Evolutionary conservation across 2,329 filamentous ascomycete genomes (phyloP).

Genomic region (Epichloe baconii): DNA sequence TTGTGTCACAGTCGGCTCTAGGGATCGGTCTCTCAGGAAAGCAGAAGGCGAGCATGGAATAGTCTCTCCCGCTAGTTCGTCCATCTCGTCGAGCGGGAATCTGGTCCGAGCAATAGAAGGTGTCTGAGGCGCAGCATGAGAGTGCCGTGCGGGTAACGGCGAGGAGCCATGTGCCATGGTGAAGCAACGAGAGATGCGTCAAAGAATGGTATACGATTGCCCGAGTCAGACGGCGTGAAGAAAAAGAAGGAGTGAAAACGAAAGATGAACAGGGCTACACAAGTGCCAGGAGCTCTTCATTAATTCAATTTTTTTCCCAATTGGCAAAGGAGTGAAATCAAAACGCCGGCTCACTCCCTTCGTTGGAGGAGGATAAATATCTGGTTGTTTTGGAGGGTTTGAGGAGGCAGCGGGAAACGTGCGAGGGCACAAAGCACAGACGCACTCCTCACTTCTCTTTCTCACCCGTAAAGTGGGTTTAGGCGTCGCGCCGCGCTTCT

Average conservation of each 20-base stretch:
- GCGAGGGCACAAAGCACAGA: background rate
- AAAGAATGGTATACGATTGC: background rate
- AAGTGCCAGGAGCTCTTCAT: background rate
- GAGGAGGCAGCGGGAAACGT: background rate
- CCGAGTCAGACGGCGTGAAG: background rate
- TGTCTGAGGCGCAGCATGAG: constrained; percentile 16
- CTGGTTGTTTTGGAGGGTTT: too few species aligned
- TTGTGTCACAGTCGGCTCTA: constrained; percentile 22
- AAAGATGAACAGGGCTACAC: background rate
- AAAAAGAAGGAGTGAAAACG: background rate
- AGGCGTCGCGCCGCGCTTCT: constrained; percentile 6
- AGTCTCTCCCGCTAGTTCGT: constrained; percentile 33
- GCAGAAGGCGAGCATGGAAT: constrained; percentile 30
- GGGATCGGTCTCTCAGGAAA: constrained; percentile 17
- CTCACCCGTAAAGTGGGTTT: background rate
- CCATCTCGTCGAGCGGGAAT: constrained; percentile 23
- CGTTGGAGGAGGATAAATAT: too few species aligned
- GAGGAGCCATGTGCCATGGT: constrained; percentile 19
- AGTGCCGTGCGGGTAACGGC: constrained; percentile 19
- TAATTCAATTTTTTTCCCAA: background rate
- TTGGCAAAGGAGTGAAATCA: too few species aligned
- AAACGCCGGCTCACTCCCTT: too few species aligned
- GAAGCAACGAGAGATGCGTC: background rate
- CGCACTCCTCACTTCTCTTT: background rate
- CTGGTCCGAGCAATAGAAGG: constrained; percentile 14